Percentiles rank a stretch among this genome's conserved stretches.
Evolutionary conservation across 2,329 filamentous ascomycete species (phyloP).

Genomic region (Claviceps arundinis): DNA sequence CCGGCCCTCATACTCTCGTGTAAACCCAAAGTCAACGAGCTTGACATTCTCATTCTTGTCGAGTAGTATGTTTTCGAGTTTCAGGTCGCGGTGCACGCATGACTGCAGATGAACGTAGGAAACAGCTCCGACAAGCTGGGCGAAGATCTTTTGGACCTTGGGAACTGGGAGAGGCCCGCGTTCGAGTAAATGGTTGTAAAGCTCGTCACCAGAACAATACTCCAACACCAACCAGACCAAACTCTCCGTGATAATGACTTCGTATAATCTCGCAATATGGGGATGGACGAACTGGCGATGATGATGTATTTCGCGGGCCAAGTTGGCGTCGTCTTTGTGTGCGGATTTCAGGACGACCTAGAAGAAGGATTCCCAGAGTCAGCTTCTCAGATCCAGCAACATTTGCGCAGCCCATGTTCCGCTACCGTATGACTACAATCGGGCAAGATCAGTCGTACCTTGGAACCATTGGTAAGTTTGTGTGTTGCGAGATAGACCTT

Average conservation of each 20-base stretch:
- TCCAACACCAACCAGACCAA: constrained; percentile 95
- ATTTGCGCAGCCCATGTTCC: not conserved
- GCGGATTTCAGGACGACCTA: constrained; percentile 97
- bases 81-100: constrained; percentile 92
- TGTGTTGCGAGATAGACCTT: constrained; percentile 95
- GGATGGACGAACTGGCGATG: constrained; percentile 96
- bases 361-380: not conserved
- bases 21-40: constrained; percentile 95
- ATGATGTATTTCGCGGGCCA: constrained; percentile 95
- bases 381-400: not conserved
- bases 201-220: constrained; percentile 90
- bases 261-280: constrained; percentile 91
- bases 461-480: constrained; percentile 96
- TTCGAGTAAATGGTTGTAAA: constrained; percentile 88
- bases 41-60: constrained; percentile 98
- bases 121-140: constrained; percentile 88
- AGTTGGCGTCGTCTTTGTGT: constrained; percentile 88
- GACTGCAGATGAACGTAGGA: constrained; percentile 89
- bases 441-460: constrained; percentile 39
- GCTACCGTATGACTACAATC: no score
- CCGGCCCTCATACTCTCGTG: constrained; percentile 90
- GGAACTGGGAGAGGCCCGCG: constrained; percentile 71
- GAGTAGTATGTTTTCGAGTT: constrained; percentile 79
- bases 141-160: constrained; percentile 91
- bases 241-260: constrained; percentile 92